Evolutionary conservation across 257 asterid genomes (phyloP).

Genomic region (Penstemon newberryi): DNA sequence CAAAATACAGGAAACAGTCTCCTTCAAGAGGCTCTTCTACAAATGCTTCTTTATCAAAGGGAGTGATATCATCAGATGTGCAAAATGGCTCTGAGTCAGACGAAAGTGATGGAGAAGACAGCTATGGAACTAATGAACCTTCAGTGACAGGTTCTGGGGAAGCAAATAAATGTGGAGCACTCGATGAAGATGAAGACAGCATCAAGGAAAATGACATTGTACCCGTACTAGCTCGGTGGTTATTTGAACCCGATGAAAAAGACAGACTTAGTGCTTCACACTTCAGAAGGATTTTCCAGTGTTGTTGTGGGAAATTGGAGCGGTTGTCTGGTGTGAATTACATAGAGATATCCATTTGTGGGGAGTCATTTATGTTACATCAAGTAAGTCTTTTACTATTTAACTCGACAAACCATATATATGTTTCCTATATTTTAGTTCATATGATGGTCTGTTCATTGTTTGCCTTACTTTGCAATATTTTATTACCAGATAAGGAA

Average conservation of each 20-base stretch:
- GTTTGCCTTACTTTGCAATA: conserved; percentile 22
- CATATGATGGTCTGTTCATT: not conserved
- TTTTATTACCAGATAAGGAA: conserved; percentile 66
- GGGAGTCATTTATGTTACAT: conserved; percentile 98
- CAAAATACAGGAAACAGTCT: conserved; percentile 66
- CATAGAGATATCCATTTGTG: conserved; percentile 76
- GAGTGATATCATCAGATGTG: conserved; percentile 29
- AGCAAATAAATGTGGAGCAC: conserved; percentile 21
- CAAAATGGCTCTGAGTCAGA: conserved; percentile 44
- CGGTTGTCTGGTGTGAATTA: conserved; percentile 54
- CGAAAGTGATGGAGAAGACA: conserved; percentile 53
- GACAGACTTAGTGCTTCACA: conserved; percentile 79
- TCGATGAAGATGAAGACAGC: conserved; percentile 27
- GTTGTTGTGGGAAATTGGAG: conserved; percentile 77
- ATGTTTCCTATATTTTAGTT: not conserved
- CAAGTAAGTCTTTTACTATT: conserved; percentile 54
- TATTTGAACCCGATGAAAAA: conserved; percentile 75
- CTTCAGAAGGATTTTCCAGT: conserved; percentile 77
- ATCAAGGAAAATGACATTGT: conserved; percentile 30
- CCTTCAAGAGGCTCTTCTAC: conserved; percentile 34
- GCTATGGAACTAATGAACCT: conserved; percentile 34
- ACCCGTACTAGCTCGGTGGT: conserved; percentile 76
- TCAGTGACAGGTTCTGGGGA: conserved; percentile 26
- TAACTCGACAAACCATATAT: not conserved
- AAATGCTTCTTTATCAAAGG: conserved; percentile 31